These are phyloP conservation scores for Colletotrichum zoysiae DNA, from an alignment of 2,329 filamentous ascomycete species.

Conservation along the genomic window DNA sequence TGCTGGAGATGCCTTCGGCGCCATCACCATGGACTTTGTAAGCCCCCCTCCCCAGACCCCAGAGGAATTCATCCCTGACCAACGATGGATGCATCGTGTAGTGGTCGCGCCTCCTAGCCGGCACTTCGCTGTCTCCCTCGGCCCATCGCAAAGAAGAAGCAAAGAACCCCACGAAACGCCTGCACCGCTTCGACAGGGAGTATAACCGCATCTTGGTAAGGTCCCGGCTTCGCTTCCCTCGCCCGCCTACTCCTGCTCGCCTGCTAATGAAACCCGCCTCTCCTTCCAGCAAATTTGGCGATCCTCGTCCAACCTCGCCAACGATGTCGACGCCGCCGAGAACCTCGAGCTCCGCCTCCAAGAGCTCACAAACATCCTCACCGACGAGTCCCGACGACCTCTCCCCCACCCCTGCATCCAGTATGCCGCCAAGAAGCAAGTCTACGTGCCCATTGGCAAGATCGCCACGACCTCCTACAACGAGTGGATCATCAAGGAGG, in stretches of 20 bases:
- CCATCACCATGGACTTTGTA: constrained; percentile 68
- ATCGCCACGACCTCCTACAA: constrained; percentile 88
- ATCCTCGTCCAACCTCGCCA: constrained; percentile 69
- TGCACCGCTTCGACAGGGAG: constrained; percentile 76
- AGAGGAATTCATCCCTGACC: constrained; percentile 8
- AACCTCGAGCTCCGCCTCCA: constrained; percentile 72
- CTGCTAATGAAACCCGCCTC: background rate
- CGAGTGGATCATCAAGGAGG: constrained; percentile 86
- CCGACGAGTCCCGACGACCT: constrained; percentile 89
- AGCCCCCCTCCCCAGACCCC: constrained; percentile 46
- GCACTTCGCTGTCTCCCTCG: constrained; percentile 68
- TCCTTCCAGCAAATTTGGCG: constrained; percentile 63
- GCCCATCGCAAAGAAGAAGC: constrained; percentile 69
- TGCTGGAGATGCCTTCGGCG: constrained; percentile 59
- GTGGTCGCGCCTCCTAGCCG: constrained; percentile 78
- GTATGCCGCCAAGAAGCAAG: constrained; percentile 86
- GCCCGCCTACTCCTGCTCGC: background rate
- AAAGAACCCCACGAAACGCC: constrained; percentile 72
- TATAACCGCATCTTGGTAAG: constrained; percentile 72
- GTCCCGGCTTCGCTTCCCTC: constrained; percentile 44
- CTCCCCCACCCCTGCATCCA: constrained; percentile 92
- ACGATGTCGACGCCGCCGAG: constrained; percentile 72
- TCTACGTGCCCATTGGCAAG: constrained; percentile 90
- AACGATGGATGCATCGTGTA: constrained; percentile 46
- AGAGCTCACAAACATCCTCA: constrained; percentile 78